Percentiles rank a stretch among this genome's conserved stretches.
phyloP scores from a whole-genome alignment of 2,329 filamentous ascomycete species.

The Trichophyton rubrum region DNA sequence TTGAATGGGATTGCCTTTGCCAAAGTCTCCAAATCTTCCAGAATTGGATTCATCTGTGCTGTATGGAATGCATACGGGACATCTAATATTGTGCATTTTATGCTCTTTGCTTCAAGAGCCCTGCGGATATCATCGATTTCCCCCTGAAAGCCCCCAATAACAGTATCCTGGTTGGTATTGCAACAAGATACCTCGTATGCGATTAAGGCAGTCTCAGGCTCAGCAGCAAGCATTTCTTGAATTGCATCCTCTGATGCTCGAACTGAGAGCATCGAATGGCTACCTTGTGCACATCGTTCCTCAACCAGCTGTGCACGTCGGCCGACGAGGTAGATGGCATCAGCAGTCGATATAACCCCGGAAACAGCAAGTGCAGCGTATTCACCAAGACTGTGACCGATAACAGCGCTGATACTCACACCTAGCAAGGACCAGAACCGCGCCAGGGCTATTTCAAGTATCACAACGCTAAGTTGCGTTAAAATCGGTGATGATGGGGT shows the following conservation, averaged over 20 bases:
- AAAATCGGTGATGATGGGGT: conserved; percentile 10
- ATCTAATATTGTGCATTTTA: conserved; percentile 38
- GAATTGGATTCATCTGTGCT: conserved; percentile 37
- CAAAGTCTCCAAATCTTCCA: conserved; percentile 15
- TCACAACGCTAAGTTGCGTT: conserved; percentile 25
- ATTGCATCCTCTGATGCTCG: not conserved
- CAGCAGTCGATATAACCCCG: conserved; percentile 19
- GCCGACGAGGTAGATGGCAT: conserved; percentile 22
- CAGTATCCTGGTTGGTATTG: conserved; percentile 13
- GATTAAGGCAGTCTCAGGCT: not conserved
- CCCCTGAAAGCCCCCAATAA: conserved; percentile 14
- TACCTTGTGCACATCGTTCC: conserved; percentile 41
- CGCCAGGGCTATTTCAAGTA: conserved; percentile 38
- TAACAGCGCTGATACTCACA: conserved; percentile 8
- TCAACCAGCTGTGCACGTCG: conserved; percentile 23
- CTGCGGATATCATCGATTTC: conserved; percentile 25
- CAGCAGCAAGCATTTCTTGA: not conserved
- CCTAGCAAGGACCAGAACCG: conserved; percentile 19
- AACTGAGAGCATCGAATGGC: conserved; percentile 55
- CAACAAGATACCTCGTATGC: conserved; percentile 1
- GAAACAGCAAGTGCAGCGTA: conserved; percentile 20
- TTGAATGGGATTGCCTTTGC: conserved; percentile 45
- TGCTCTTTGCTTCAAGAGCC: conserved; percentile 28
- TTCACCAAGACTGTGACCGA: conserved; percentile 14
- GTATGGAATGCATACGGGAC: conserved; percentile 58